Percentiles rank a stretch among this genome's conserved stretches.
phyloP scores from a whole-genome alignment of 176 grass and related monocot species.

The Themeda triandra region DNA sequence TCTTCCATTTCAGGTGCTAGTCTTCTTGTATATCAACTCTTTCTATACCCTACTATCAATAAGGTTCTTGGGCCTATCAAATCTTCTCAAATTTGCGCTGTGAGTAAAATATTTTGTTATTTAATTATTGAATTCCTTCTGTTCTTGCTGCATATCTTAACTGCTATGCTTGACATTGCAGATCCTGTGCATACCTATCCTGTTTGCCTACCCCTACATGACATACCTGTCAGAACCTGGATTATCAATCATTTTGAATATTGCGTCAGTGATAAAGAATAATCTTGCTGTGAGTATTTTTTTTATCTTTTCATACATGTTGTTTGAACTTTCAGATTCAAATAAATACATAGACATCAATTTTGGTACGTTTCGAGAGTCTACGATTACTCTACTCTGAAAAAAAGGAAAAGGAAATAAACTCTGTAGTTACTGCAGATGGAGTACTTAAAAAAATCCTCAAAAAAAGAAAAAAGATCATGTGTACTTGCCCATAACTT shows the following conservation, averaged over 20 bases:
- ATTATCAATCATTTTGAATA: slow-evolving; percentile 46
- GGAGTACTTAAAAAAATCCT: no score
- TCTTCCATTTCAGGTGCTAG: slow-evolving; percentile 48
- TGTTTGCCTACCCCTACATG: slow-evolving; percentile 68
- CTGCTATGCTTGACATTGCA: slow-evolving; percentile 14
- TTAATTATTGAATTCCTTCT: not conserved
- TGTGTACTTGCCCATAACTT: not conserved
- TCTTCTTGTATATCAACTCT: slow-evolving; percentile 69
- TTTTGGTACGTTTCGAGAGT: not conserved
- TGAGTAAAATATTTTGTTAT: slow-evolving; percentile 37
- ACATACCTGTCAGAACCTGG: slow-evolving; percentile 47
- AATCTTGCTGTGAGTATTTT: slow-evolving; percentile 45
- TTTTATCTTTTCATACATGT: not conserved
- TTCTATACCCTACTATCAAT: slow-evolving; percentile 58
- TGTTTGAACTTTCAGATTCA: not conserved
- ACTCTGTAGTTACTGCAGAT: not conserved
- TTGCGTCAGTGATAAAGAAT: slow-evolving; percentile 53
- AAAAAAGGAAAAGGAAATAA: not conserved
- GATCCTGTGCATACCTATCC: slow-evolving; percentile 53
- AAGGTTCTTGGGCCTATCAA: slow-evolving; percentile 54
- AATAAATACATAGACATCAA: not conserved
- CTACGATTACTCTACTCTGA: not conserved
- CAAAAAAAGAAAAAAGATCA: no score
- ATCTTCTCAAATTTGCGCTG: slow-evolving; percentile 51
- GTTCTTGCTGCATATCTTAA: slow-evolving; percentile 14